Conservation (phyloP, 371 early-diverging fungal species). For the Dichotomocladium elegans region DNA sequence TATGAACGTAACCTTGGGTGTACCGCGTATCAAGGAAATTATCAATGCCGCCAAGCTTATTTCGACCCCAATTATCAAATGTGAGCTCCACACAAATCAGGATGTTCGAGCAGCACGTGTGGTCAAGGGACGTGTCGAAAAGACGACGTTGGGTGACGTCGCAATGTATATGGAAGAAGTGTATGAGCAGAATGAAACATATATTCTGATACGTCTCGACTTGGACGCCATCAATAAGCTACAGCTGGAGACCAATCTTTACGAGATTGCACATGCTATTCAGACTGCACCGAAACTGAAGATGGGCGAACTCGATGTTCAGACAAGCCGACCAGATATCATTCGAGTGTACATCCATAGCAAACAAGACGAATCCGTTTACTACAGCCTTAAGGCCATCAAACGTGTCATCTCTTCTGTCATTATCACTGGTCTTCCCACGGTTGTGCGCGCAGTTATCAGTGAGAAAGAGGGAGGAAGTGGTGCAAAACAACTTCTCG, state of each 20-base stretch:
- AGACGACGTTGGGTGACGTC: conserved; percentile 85
- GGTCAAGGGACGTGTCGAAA: conserved; percentile 93
- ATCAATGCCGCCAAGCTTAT: conserved; percentile 92
- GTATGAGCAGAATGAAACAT: conserved; percentile 71
- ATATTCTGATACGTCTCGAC: conserved; percentile 78
- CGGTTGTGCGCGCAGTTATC: conserved; percentile 88
- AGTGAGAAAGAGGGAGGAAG: conserved; percentile 63
- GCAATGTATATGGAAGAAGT: conserved; percentile 92
- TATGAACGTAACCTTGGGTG: conserved; percentile 99
- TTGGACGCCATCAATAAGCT: conserved; percentile 73
- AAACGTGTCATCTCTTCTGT: conserved; percentile 83
- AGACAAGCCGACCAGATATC: conserved; percentile 66
- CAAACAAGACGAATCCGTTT: conserved; percentile 65
- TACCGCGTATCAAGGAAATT: conserved; percentile 99
- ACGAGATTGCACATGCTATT: conserved; percentile 77
- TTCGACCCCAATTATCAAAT: conserved; percentile 93
- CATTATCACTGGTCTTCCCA: conserved; percentile 84
- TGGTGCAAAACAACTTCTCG: conserved; percentile 66
- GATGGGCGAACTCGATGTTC: conserved; percentile 70
- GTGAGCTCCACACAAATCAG: conserved; percentile 65
- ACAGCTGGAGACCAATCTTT: conserved; percentile 81
- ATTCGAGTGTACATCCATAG: conserved; percentile 71
- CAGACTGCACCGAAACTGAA: conserved; percentile 82
- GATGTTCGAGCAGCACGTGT: conserved; percentile 84
- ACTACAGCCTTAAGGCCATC: conserved; percentile 76